These are phyloP conservation scores for Chaetomium tenue DNA, from an alignment of 495 filamentous ascomycete genomes.

Conservation along the genomic window DNA sequence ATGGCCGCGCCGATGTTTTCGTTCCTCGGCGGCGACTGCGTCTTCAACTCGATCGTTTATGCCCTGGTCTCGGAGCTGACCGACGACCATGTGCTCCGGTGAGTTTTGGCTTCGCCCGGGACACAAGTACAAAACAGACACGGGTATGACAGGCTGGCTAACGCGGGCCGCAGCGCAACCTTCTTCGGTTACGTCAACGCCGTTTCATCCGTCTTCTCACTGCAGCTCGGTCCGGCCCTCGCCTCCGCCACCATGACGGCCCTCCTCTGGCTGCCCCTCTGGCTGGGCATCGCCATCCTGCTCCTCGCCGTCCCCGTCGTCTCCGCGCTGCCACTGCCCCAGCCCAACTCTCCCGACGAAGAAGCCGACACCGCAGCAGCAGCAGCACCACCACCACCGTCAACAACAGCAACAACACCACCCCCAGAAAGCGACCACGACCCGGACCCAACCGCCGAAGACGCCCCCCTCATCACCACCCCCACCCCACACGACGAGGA, in stretches of 20 bases:
- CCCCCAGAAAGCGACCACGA: neutral
- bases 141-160: neutral
- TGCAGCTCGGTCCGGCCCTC: slow-evolving; percentile 43
- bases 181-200: slow-evolving; percentile 48
- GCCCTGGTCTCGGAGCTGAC: slow-evolving; percentile 42
- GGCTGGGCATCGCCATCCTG: slow-evolving; percentile 40
- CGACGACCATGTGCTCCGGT: slow-evolving; percentile 43
- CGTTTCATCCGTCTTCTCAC: slow-evolving; percentile 41
- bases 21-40: slow-evolving; percentile 46
- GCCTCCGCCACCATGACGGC: slow-evolving; percentile 45
- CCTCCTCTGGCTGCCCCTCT: slow-evolving; percentile 42
- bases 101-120: neutral
- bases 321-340: slow-evolving; percentile 24
- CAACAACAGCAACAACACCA: neutral
- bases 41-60: slow-evolving; percentile 49
- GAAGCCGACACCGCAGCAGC: neutral
- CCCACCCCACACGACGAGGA: neutral
- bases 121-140: too few relatives aligned
- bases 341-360: slow-evolving; percentile 1
- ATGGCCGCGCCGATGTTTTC: slow-evolving; percentile 40
- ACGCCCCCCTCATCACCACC: slow-evolving; percentile 7
- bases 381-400: too few relatives aligned
- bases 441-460: slow-evolving; percentile 10
- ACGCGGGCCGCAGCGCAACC: slow-evolving; percentile 37
- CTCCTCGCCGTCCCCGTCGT: slow-evolving; percentile 39